Base-by-base conservation (phyloP, 768 basidiomycete species). In the Russula griseocarnosa region DNA sequence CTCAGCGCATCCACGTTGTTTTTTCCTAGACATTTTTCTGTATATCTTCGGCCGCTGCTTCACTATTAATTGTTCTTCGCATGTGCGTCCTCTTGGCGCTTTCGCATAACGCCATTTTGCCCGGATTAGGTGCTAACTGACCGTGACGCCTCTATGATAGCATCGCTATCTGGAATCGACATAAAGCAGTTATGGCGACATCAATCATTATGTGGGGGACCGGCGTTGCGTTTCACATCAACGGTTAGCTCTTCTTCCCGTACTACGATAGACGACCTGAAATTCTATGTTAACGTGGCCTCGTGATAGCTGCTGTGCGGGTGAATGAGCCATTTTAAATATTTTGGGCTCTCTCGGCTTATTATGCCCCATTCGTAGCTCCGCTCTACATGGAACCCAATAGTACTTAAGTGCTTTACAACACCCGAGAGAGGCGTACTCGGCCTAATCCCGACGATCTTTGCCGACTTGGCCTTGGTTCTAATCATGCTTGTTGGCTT, bases 1-100 rank as follows among this genome's bases (percentile, higher is more conserved):
- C 22, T 34, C 9, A 55, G 7, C 44, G 14, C n/a, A 5, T 14
- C 16, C 1, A 38, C 3, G 13, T 24, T 28, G 1, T 46, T 18
- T 5, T 38, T 13, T 20, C 24, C 26, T 54, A 62, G 65, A 47
- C 24, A 1, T n/a, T 47, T 16, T 55, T 36, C 8, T 54, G 54
- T 14, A 10, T 53, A 10, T 32, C 51, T 20, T 42, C 49, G 8
- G 36, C 24, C 9, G 9, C 40, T 1, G 60, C 63, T 9, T 56
- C 60, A 0, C 13, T 65, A 8, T 59, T 65, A 40, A 36, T 65
- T 20, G 18, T 56, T 13, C 30, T 65, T 26, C 63, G 63, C 54
- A 51, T 46, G 63, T 65, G 42, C 22, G 63, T 56, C 55, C 20
- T 42, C n/a, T 34, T 10, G 8, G 1, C 24, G 0, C 32, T 34